Conservation (phyloP, 2,329 filamentous ascomycete species). For the Decorospora gaudefroyi region DNA sequence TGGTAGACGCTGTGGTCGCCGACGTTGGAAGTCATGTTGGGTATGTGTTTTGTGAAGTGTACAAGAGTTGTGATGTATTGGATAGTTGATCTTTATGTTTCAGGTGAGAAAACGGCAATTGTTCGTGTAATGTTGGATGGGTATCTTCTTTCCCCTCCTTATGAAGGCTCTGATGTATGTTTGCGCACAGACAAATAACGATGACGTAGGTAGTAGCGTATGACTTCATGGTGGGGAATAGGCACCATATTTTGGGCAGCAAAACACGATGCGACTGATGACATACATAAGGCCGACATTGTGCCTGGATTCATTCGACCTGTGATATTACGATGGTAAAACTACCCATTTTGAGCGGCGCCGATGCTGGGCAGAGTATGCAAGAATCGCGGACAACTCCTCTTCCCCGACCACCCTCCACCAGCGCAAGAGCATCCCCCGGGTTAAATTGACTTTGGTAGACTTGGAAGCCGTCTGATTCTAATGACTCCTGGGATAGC, state of each 20-base stretch:
- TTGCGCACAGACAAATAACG: conserved; percentile 18
- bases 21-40: conserved; percentile 65
- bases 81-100: not conserved
- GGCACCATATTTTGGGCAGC: conserved; percentile 22
- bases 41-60: conserved; percentile 5
- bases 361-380: not conserved
- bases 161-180: conserved; percentile 15
- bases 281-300: conserved; percentile 11
- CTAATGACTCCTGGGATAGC: conserved; percentile 36
- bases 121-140: conserved; percentile 3
- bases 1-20: conserved; percentile 71
- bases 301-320: conserved; percentile 6
- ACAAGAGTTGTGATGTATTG: not conserved
- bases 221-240: conserved; percentile 36
- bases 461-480: conserved; percentile 38
- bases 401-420: conserved; percentile 36
- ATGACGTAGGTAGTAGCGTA: conserved; percentile 29
- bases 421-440: conserved; percentile 37
- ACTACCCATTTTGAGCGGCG: too few species aligned
- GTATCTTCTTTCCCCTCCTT: conserved; percentile 10
- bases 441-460: conserved; percentile 42
- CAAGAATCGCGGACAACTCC: conserved; percentile 34
- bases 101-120: conserved; percentile 3
- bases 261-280: conserved; percentile 18
- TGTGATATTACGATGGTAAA: conserved; percentile 8